Conservation (phyloP, 352 stramenopile species). For the Pythium rhizo-oryzae region DNA sequence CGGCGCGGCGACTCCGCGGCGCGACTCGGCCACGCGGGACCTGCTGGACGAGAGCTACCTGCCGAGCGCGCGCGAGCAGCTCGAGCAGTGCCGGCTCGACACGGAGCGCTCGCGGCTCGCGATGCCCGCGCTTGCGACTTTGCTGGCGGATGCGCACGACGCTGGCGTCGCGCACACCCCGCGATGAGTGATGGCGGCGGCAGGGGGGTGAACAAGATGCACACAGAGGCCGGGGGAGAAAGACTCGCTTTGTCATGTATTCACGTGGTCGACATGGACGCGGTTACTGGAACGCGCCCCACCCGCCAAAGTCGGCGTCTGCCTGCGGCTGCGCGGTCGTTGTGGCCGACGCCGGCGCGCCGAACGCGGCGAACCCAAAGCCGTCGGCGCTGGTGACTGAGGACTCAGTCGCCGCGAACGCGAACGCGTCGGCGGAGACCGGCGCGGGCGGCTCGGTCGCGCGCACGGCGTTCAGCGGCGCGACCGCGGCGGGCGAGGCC, state of each 20-base stretch:
- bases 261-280: neutral
- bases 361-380: neutral
- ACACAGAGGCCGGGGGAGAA: no score
- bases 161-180: no score
- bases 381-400: neutral
- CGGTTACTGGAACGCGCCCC: slow-evolving; percentile 30
- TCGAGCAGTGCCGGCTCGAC: slow-evolving; percentile 40
- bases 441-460: slow-evolving; percentile 4
- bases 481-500: slow-evolving; percentile 3
- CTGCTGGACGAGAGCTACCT: slow-evolving; percentile 69
- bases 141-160: no score
- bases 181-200: no score
- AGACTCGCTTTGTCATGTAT: neutral
- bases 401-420: neutral
- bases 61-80: slow-evolving; percentile 56
- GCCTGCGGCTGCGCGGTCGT: slow-evolving; percentile 3
- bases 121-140: neutral
- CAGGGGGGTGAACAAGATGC: no score
- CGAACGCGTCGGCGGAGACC: neutral
- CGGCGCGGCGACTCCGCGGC: neutral
- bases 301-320: slow-evolving; percentile 25
- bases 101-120: slow-evolving; percentile 1
- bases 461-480: slow-evolving; percentile 6
- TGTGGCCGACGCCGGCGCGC: neutral
- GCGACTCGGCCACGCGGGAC: slow-evolving; percentile 38